Conservation (phyloP, 2,329 filamentous ascomycete species). For the Ceratocystis variospora region DNA sequence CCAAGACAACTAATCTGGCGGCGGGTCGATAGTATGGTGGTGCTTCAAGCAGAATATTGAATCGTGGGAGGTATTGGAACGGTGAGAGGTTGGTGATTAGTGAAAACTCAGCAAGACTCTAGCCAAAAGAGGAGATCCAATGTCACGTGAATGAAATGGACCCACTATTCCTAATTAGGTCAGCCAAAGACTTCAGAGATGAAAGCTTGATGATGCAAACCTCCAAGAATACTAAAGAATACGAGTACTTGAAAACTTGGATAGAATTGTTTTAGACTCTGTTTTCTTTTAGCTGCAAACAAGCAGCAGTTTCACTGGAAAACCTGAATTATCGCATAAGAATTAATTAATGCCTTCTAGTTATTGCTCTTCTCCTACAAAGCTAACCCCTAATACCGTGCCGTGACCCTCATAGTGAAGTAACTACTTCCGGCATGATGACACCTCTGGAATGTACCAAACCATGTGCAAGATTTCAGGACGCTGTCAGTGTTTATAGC, state of each 20-base stretch:
- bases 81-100: conserved; percentile 18
- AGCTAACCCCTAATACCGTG: no score
- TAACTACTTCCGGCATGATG: background rate
- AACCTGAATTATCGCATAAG: no score
- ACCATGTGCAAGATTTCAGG: background rate
- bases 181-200: background rate
- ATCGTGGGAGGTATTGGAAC: conserved; percentile 16
- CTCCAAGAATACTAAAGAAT: no score
- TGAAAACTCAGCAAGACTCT: conserved; percentile 9
- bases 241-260: no score
- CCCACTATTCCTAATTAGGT: background rate
- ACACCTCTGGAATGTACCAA: background rate
- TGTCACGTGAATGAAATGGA: background rate
- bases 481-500: background rate
- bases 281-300: no score
- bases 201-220: no score
- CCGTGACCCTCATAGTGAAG: background rate
- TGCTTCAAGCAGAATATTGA: conserved; percentile 9
- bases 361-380: no score
- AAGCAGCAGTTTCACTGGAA: no score
- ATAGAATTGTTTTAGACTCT: no score
- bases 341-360: no score
- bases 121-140: background rate
- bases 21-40: background rate
- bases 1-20: background rate